Evolutionary conservation across 352 stramenopile genomes (phyloP).

Genomic region (Phytophthora cajani): DNA sequence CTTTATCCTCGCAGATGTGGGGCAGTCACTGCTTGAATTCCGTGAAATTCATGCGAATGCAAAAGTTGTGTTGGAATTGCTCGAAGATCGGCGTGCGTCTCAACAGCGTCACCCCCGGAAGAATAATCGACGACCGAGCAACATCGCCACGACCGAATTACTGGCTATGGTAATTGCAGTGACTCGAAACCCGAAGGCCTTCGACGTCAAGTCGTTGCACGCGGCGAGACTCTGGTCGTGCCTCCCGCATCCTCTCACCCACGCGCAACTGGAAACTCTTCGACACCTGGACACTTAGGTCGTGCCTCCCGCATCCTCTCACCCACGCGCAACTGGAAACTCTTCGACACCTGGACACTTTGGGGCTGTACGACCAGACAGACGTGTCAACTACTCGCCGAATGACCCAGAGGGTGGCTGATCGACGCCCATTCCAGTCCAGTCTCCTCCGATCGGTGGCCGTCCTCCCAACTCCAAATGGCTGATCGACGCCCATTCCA

Average conservation of each 20-base stretch:
- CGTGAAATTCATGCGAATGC: conserved; percentile 16
- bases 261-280: not conserved
- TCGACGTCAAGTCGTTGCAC: conserved; percentile 3
- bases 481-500: not conserved
- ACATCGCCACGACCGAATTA: not conserved
- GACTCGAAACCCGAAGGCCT: not conserved
- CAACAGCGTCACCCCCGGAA: not conserved
- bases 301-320: conserved; percentile 12
- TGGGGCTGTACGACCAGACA: not conserved
- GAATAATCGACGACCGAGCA: not conserved
- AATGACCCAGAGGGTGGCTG: not conserved
- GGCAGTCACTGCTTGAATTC: conserved; percentile 13
- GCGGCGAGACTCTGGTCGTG: conserved; percentile 13
- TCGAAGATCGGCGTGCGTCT: conserved; percentile 2
- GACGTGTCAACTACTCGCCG: not conserved
- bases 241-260: conserved; percentile 8
- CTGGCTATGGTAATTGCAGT: conserved; percentile 1
- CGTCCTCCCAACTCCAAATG: not conserved
- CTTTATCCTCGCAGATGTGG: conserved; percentile 8
- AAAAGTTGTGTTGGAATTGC: not conserved
- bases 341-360: not conserved
- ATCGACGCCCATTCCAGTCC: not conserved
- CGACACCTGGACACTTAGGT: not conserved
- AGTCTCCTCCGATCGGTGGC: not conserved
- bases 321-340: not conserved